phyloP scores from a whole-genome alignment of 495 filamentous ascomycete species.

The Annulohypoxylon stygium region DNA sequence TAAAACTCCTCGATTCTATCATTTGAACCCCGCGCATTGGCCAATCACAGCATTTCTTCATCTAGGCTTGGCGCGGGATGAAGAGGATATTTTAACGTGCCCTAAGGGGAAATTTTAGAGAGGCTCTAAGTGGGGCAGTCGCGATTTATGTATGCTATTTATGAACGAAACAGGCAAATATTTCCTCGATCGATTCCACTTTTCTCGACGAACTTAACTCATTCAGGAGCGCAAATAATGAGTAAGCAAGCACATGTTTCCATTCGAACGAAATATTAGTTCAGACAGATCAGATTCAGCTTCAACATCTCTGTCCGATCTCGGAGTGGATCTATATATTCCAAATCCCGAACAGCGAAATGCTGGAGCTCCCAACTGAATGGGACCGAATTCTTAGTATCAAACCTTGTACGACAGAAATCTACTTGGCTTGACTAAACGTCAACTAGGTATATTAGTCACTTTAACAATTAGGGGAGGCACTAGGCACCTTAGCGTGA shows the following conservation, averaged over 20 bases:
- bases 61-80: slow-evolving; percentile 1
- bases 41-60: slow-evolving; percentile 2
- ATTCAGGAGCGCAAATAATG: slow-evolving; percentile 16
- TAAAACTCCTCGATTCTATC: not conserved
- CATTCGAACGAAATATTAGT: slow-evolving; percentile 1
- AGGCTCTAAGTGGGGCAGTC: slow-evolving; percentile 17
- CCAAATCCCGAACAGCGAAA: not conserved
- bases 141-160: slow-evolving; percentile 9
- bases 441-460: not conserved
- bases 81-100: not conserved
- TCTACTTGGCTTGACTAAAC: not conserved
- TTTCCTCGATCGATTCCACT: not conserved
- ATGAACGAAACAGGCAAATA: slow-evolving; percentile 7
- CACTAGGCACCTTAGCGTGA: not conserved
- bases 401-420: slow-evolving; percentile 5
- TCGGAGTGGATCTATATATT: slow-evolving; percentile 9
- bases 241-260: slow-evolving; percentile 7
- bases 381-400: not conserved
- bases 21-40: not conserved
- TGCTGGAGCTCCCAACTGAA: slow-evolving; percentile 9
- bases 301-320: slow-evolving; percentile 12
- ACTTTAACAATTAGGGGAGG: not conserved
- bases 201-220: not conserved
- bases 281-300: not conserved
- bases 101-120: slow-evolving; percentile 1